Evolutionary conservation across 345 rosid genomes (phyloP).

Genomic region (Reutealis trisperma): DNA sequence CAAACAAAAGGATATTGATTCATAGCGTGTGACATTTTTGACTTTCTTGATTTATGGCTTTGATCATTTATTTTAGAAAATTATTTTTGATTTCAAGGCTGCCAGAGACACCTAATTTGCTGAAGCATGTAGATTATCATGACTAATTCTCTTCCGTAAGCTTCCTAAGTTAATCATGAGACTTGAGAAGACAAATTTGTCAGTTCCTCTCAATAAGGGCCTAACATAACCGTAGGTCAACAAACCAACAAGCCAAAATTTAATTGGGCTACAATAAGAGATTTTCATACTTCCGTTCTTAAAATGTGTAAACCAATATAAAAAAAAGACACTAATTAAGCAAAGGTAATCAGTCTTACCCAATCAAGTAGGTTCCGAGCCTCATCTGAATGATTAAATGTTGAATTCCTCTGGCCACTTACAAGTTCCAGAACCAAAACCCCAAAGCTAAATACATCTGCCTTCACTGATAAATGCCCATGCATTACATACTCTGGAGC

Average conservation of each 20-base stretch:
- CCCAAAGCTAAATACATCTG: constrained; percentile 96
- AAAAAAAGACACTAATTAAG: neutral
- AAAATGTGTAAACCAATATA: neutral
- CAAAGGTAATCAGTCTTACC: constrained; percentile 47
- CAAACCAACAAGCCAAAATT: neutral
- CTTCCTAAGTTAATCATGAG: neutral
- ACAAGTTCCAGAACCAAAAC: constrained; percentile 86
- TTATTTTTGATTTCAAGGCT: neutral
- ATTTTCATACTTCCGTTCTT: neutral
- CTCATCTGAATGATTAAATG: constrained; percentile 46
- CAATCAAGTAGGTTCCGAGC: constrained; percentile 82
- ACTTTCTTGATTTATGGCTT: neutral
- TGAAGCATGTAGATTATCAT: neutral
- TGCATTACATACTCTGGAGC: constrained; percentile 96
- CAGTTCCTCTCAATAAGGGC: neutral
- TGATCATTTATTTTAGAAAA: neutral
- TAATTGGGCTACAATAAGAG: neutral
- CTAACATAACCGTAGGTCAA: neutral
- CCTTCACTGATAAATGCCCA: constrained; percentile 74
- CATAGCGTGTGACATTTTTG: neutral
- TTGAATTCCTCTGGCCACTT: constrained; percentile 76
- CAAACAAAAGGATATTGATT: neutral
- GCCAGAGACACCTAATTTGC: too few relatives aligned
- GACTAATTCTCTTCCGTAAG: neutral
- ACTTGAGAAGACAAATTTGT: neutral